Evolutionary conservation across 1,284 basidiomycete genomes (phyloP), one percentile per base, ranked within the genome.

Genomic region (Tetrapyrgos nigripes): DNA sequence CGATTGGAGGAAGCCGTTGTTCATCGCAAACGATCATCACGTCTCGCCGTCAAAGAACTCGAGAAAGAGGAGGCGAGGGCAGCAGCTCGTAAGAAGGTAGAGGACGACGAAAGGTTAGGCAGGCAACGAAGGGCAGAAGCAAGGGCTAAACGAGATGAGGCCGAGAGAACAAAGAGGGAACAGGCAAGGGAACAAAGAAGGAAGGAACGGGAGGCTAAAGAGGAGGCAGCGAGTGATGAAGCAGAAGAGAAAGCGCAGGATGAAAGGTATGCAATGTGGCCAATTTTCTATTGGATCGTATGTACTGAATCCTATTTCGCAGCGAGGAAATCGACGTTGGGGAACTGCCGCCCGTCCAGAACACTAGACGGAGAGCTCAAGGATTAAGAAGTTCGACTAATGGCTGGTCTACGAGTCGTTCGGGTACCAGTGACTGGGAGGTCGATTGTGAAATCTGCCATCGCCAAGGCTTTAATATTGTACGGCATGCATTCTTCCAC

Each of bases 381-480:
- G n/a, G n/a, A n/a, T n/a, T n/a, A n/a, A n/a, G n/a, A n/a, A n/a
- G 50, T 50, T 49, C 60, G 46, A 17, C 53, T 29, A 62, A 48
- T n/a, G 62, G 62, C 23, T 26, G 4, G 14, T 50, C 51, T 40
- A 65, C 68, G 19, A 80, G 75, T 60, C 80, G 82, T 33, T 73
- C 79, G 17, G 80, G 79, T 47, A 81, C 79, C 19, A 88, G 87
- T 52, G 84, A 89, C 60, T 96, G 94, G 94, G 85, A 91, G 57
- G 77, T 96, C 46, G 87, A 91, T 66, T 96, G 93, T 70, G 93
- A 96, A 68, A 80, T 96, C 21, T 96, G 93, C 70, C 81, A 81
- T 52, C 80, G 82, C 55, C 80, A 78, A 31, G 91, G 91, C 9
- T 75, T 85, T 56, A 94, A 94, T 69, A 70, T 86, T 62, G 92